phyloP scores from a whole-genome alignment of 2,329 filamentous ascomycete genomes.

The Penicillium paneum region DNA sequence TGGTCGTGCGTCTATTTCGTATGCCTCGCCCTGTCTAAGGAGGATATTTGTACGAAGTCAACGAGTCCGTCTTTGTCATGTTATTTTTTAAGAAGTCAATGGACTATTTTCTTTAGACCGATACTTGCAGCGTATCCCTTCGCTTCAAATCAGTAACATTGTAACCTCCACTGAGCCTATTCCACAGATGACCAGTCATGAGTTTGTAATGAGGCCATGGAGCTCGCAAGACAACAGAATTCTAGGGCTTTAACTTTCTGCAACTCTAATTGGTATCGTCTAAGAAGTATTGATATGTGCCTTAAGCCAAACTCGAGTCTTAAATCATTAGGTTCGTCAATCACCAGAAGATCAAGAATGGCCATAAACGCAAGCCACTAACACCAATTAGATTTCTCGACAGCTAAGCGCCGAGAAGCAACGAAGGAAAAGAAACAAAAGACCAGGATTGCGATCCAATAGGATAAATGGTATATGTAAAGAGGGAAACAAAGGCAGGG shows the following conservation, averaged over 20 bases:
- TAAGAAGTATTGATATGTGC: not conserved
- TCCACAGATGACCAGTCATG: not conserved
- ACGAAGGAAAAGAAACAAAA: not conserved
- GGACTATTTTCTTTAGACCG: not conserved
- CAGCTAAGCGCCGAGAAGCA: not conserved
- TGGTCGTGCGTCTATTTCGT: slow-evolving; percentile 1
- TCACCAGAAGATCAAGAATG: too few relatives aligned
- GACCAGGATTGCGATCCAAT: not conserved
- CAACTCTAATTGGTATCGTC: not conserved
- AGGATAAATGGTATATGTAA: slow-evolving; percentile 9
- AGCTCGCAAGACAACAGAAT: not conserved
- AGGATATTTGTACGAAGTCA: slow-evolving; percentile 7
- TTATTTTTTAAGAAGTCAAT: slow-evolving; percentile 6
- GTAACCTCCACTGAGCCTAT: not conserved
- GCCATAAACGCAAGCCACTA: not conserved
- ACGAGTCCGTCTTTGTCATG: slow-evolving; percentile 10
- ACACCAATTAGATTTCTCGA: not conserved
- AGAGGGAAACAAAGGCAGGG: not conserved
- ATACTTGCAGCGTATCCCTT: not conserved
- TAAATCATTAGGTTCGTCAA: not conserved
- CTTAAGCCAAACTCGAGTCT: not conserved
- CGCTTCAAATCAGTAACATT: too few relatives aligned
- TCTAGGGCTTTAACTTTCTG: not conserved
- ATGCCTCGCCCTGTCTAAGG: not conserved
- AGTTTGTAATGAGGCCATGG: not conserved